Percentiles rank a stretch among this genome's conserved stretches.
phyloP scores from a whole-genome alignment of 2,329 filamentous ascomycete genomes.

The Aspergillus sp. region DNA sequence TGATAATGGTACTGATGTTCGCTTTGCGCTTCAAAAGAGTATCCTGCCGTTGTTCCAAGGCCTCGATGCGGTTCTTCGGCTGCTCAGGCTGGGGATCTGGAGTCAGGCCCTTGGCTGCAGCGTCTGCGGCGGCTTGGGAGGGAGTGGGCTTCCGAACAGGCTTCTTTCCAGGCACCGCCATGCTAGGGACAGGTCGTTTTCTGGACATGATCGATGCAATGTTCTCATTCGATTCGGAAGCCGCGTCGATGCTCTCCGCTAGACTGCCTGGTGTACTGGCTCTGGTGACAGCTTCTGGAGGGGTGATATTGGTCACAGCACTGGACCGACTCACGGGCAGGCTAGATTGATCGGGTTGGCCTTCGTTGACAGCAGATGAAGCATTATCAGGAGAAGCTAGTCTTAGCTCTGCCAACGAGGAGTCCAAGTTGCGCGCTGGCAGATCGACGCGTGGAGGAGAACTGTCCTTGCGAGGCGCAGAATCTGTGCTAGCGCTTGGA shows the following conservation, averaged over 20 bases:
- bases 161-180: constrained; percentile 24
- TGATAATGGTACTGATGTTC: constrained; percentile 65
- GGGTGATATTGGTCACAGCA: constrained; percentile 50
- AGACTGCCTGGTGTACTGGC: constrained; percentile 30
- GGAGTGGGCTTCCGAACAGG: constrained; percentile 37
- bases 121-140: constrained; percentile 21
- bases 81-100: constrained; percentile 50
- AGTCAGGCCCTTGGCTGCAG: constrained; percentile 49
- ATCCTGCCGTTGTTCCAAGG: constrained; percentile 58
- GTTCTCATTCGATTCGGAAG: constrained; percentile 24
- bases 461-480: constrained; percentile 2
- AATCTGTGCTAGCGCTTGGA: not conserved
- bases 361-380: constrained; percentile 2
- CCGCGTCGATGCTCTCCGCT: constrained; percentile 23
- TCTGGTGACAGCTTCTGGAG: constrained; percentile 40
- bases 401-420: constrained; percentile 27
- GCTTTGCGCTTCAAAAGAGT: constrained; percentile 58
- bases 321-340: constrained; percentile 51
- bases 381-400: constrained; percentile 20
- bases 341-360: constrained; percentile 23
- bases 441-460: constrained; percentile 17
- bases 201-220: constrained; percentile 33
- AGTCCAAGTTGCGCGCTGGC: constrained; percentile 22
- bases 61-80: constrained; percentile 51
- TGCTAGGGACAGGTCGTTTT: constrained; percentile 30